Evolutionary conservation across 2,329 filamentous ascomycete genomes (phyloP).

Genomic region (Cladorrhinum sp.): DNA sequence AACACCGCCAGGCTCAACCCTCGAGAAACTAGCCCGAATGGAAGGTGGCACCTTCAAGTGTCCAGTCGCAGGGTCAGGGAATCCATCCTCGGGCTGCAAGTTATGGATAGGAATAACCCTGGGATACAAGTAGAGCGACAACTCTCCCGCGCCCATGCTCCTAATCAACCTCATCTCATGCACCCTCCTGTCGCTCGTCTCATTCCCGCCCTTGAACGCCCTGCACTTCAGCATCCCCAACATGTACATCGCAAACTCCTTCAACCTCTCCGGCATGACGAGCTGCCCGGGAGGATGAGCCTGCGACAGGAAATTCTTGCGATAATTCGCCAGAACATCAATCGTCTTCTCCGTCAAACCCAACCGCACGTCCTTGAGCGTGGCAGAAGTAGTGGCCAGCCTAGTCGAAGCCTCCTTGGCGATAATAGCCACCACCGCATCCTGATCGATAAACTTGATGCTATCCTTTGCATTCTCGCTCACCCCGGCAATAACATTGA

Average conservation of each 20-base stretch:
- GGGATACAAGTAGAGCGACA: slow-evolving; percentile 91
- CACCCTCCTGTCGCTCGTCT: slow-evolving; percentile 84
- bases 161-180: slow-evolving; percentile 90
- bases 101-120: slow-evolving; percentile 91
- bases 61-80: slow-evolving; percentile 80
- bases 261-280: slow-evolving; percentile 90
- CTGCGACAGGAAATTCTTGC: slow-evolving; percentile 82
- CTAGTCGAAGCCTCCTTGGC: slow-evolving; percentile 93
- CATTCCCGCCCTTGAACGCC: slow-evolving; percentile 88
- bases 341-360: slow-evolving; percentile 87
- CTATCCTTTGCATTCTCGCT: slow-evolving; percentile 78
- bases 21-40: slow-evolving; percentile 78
- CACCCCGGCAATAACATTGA: slow-evolving; percentile 89
- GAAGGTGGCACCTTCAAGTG: slow-evolving; percentile 80
- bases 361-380: slow-evolving; percentile 80
- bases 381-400: slow-evolving; percentile 64
- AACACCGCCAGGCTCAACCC: slow-evolving; percentile 87
- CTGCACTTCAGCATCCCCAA: slow-evolving; percentile 85
- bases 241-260: slow-evolving; percentile 96
- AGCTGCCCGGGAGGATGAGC: slow-evolving; percentile 87
- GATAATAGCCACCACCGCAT: slow-evolving; percentile 82
- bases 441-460: slow-evolving; percentile 94
- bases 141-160: slow-evolving; percentile 79
- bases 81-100: slow-evolving; percentile 81
- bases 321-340: slow-evolving; percentile 85